These are phyloP conservation scores for Septoria linicola DNA, from an alignment of 2,329 filamentous ascomycete species.

Conservation along the genomic window DNA sequence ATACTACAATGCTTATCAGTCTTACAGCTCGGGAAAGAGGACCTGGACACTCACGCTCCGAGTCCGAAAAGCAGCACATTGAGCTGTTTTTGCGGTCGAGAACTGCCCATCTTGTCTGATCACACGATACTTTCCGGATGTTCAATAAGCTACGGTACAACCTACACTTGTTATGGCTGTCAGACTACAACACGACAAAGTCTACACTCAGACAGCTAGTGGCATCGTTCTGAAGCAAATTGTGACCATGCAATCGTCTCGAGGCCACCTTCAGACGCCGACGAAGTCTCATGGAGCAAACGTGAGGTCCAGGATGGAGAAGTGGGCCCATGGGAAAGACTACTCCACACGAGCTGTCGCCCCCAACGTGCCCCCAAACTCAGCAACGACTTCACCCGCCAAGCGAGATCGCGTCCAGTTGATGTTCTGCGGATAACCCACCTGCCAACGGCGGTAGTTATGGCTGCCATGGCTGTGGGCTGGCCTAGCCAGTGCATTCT, in stretches of 20 bases:
- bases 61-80: conserved; percentile 54
- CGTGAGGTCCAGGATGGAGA: neutral
- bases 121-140: neutral
- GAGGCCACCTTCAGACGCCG: no score
- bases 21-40: neutral
- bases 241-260: no score
- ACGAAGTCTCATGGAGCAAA: neutral
- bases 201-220: no score
- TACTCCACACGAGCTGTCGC: neutral
- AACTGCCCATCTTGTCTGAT: conserved; percentile 3
- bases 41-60: conserved; percentile 48
- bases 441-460: neutral
- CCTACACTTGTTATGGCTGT: no score
- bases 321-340: neutral
- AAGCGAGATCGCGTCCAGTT: neutral
- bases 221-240: no score
- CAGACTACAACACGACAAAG: no score
- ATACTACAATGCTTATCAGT: conserved; percentile 43
- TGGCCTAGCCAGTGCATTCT: neutral
- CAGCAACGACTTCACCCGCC: neutral
- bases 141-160: neutral
- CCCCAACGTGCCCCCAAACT: neutral
- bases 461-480: neutral
- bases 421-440: neutral
- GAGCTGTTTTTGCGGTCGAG: conserved; percentile 12